These are phyloP conservation scores for Myriangium duriaei DNA, from an alignment of 2,329 filamentous ascomycete species.

Conservation along the genomic window DNA sequence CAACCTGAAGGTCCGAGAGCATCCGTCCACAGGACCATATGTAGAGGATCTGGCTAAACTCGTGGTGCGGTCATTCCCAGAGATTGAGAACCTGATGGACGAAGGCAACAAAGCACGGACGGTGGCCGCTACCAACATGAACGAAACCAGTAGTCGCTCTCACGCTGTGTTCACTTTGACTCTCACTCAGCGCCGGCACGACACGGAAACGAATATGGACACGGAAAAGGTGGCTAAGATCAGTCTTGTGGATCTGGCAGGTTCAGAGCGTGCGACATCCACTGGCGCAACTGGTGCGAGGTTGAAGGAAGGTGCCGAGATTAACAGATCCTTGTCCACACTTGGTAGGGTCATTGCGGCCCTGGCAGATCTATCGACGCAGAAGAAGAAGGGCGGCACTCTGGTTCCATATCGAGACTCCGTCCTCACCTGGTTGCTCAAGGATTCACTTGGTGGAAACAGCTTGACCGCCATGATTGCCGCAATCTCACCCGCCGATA, in stretches of 20 bases:
- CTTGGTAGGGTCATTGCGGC: constrained; percentile 95
- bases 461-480: constrained; percentile 99
- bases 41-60: constrained; percentile 96
- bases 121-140: constrained; percentile 98
- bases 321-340: constrained; percentile 92
- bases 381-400: constrained; percentile 70
- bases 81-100: constrained; percentile 97
- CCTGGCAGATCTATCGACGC: constrained; percentile 76
- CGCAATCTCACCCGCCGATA: constrained; percentile 93
- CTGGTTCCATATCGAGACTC: constrained; percentile 93
- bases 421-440: constrained; percentile 88
- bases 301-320: constrained; percentile 94
- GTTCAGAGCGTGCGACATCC: constrained; percentile 92
- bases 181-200: constrained; percentile 83
- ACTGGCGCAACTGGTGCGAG: constrained; percentile 92
- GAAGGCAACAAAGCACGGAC: constrained; percentile 98
- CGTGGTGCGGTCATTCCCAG: constrained; percentile 80
- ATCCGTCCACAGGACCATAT: constrained; percentile 93
- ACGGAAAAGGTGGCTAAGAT: constrained; percentile 98
- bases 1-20: constrained; percentile 92
- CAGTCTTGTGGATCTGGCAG: constrained; percentile 91
- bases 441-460: constrained; percentile 94
- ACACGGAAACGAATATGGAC: constrained; percentile 88
- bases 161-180: constrained; percentile 97
- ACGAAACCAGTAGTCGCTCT: constrained; percentile 95